phyloP scores from a whole-genome alignment of 768 basidiomycete species.

The Panaeolus papilionaceus region DNA sequence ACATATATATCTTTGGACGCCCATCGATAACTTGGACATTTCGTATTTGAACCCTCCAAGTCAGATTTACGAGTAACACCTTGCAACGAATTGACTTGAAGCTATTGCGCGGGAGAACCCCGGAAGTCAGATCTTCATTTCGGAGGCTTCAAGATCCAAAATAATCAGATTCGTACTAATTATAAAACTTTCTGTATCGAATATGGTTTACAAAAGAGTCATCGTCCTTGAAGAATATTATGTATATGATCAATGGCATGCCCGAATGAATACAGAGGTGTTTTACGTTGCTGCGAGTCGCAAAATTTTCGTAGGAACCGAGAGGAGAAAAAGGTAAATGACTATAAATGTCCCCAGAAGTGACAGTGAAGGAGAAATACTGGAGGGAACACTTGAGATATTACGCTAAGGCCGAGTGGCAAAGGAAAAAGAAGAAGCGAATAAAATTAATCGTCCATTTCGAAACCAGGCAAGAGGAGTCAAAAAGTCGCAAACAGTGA shows the following conservation, averaged over 20 bases:
- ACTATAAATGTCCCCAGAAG: constrained; percentile 7
- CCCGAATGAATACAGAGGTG: constrained; percentile 12
- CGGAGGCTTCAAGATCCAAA: background rate
- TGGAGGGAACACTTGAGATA: background rate
- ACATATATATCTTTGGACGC: constrained; percentile 5
- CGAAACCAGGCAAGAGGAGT: constrained; percentile 2
- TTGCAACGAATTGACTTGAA: background rate
- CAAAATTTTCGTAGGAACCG: background rate
- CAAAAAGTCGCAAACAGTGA: constrained; percentile 1
- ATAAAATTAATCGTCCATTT: constrained; percentile 14
- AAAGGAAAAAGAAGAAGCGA: background rate
- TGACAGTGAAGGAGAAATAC: background rate
- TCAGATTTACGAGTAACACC: background rate
- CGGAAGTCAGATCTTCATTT: constrained; percentile 2
- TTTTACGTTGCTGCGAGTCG: background rate
- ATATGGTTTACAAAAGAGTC: constrained; percentile 2
- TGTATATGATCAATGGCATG: constrained; percentile 4
- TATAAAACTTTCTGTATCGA: background rate
- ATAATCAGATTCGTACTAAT: constrained; percentile 11
- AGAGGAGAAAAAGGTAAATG: constrained; percentile 5
- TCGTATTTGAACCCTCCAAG: background rate
- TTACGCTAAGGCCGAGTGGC: background rate
- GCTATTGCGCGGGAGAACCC: background rate
- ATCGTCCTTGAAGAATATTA: background rate
- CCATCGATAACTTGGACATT: background rate